Percentiles rank a stretch among this genome's conserved stretches.
Conservation (phyloP, 1,139 yeast species). For the Saccharomyces hybrid region DNA sequence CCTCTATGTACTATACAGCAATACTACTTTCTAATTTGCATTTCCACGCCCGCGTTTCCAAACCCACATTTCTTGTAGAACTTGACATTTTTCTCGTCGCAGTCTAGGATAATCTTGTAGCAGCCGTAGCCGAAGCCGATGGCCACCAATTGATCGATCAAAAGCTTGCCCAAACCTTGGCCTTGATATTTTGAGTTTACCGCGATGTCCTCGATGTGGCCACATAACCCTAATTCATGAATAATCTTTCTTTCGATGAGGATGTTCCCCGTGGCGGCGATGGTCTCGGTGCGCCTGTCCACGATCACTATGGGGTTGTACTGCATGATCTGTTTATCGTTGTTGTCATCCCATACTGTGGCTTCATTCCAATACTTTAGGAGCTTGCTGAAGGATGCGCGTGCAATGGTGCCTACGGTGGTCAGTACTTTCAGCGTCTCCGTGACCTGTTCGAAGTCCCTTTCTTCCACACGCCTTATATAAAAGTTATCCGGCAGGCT, state of each 20-base stretch:
- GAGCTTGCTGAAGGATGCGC: conserved; percentile 38
- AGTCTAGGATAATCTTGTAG: conserved; percentile 85
- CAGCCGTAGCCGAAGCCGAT: conserved; percentile 58
- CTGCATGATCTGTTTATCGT: conserved; percentile 26
- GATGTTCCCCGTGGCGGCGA: conserved; percentile 44
- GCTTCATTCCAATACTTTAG: conserved; percentile 43
- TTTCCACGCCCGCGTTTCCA: conserved; percentile 61
- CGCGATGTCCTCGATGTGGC: conserved; percentile 94
- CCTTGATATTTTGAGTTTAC: conserved; percentile 76
- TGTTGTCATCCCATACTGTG: conserved; percentile 10
- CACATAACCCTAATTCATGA: conserved; percentile 78
- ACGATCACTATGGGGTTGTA: conserved; percentile 59
- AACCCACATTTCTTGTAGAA: conserved; percentile 87
- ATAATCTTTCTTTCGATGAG: conserved; percentile 58
- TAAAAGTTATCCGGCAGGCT: conserved; percentile 32
- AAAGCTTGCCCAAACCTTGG: conserved; percentile 59
- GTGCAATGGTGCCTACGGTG: conserved; percentile 52
- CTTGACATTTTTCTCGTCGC: conserved; percentile 69
- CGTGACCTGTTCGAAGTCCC: conserved; percentile 46
- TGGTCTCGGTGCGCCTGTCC: conserved; percentile 33
- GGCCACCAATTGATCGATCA: conserved; percentile 56
- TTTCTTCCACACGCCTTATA: conserved; percentile 40
- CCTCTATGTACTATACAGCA: background rate
- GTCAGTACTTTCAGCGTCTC: conserved; percentile 51
- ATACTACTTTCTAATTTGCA: conserved; percentile 38